Base-by-base conservation (phyloP, 768 basidiomycete genomes). In the Glaciozyma martinii region DNA sequence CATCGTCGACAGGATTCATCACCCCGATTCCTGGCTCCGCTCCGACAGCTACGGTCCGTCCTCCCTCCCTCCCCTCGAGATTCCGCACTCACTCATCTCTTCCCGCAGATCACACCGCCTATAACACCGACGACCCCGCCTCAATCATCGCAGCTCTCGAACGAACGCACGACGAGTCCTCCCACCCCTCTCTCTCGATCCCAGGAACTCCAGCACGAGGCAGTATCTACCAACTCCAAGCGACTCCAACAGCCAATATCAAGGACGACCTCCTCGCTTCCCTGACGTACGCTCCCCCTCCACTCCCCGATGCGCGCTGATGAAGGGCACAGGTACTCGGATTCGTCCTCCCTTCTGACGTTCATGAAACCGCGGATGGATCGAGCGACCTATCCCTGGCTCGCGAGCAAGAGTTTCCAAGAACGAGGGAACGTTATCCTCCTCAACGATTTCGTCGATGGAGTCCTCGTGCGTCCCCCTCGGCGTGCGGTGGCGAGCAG, bases 351-450 rank as follows among this genome's bases (percentile, higher is more conserved):
- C 9, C 19, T 57, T 25, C 42, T 57, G 12, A 57, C 56, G 3
- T 57, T 29, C 21, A 43, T 57, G 42, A 57, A 57, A 42, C 56
- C 56, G 6, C n/a, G 29, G 29, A 25, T 27, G 27, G 56, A 57
- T 18, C 56, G 56, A 21, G 56, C 27, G 30, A 54, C 53, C 29
- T 57, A 57, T 42, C 56, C 56, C 27, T 57, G 56, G 56, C 23
- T 57, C n/a, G 40, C 25, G 42, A 57, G 6, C 5, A 42, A 18
- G 40, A 42, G 13, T 10, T 57, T 57, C 18, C 4, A 44, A 3
- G 56, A 57, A 4, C 56, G 42, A 2, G 56, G 56, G 4, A 57
- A 57, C 56, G 56, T 57, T n/a, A 27, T 44, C 8, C 27, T 57
- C 3, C 42, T 57, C 2, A 42, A 57, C 6, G 56, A 57, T 23